Conservation (phyloP, 305 asterid species). For the Fraxinus greggii region DNA sequence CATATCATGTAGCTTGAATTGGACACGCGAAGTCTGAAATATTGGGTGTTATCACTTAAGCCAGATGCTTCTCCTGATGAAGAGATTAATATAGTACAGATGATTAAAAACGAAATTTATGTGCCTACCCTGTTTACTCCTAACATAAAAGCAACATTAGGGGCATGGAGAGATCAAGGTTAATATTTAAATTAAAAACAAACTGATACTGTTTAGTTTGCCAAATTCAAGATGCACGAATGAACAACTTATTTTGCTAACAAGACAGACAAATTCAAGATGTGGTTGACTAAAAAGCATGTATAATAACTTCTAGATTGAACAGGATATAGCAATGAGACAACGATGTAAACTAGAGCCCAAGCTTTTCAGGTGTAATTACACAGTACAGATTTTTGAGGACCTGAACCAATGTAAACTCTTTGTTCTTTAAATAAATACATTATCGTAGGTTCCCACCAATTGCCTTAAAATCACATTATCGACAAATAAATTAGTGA, state of each 20-base stretch:
- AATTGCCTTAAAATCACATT: neutral
- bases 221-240: neutral
- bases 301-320: neutral
- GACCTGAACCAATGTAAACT: neutral
- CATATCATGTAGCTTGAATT: neutral
- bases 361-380: neutral
- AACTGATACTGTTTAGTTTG: neutral
- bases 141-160: neutral
- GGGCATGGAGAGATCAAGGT: neutral
- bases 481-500: neutral
- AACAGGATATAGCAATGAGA: neutral
- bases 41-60: neutral
- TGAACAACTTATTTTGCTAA: neutral
- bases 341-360: neutral
- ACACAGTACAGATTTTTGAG: slow-evolving; percentile 2
- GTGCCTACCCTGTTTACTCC: neutral
- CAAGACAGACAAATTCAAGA: slow-evolving; percentile 2
- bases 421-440: neutral
- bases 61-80: neutral
- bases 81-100: neutral
- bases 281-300: neutral
- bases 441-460: neutral
- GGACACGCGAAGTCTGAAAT: neutral
- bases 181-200: neutral
- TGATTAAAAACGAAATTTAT: neutral